Evolutionary conservation across 2,329 filamentous ascomycete species (phyloP), one percentile per base, ranked within the genome.

Genomic region (Blastomyces gilchristii): DNA sequence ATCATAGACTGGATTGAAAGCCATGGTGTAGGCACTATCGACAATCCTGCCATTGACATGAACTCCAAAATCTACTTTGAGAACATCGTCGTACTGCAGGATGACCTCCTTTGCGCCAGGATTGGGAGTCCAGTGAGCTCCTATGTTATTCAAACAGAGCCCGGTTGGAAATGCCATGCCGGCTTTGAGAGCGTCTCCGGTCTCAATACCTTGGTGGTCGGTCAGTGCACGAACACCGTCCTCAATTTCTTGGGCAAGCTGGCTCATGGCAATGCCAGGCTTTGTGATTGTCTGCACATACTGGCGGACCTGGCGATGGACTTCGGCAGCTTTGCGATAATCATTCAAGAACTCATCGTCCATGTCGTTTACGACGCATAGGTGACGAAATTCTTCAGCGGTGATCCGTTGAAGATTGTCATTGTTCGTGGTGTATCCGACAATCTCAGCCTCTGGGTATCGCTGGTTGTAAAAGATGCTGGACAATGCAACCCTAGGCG

Each of bases 51-150:
- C 89, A 70, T 88, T 89, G 70, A 92, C 82, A 72, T 93, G 89
- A 39, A 92, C 89, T 58, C 89, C 89, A 70, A 91, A 89, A 70
- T 93, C 89, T 8, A 92, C 86, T 75, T 90, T 92, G 82, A 93
- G 83, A 45, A 95, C 89, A 72, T 95, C 89, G 65, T 85, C 82
- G 65, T 87, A 74, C 71, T 88, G 80, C 64, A 94, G 78, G 43
- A 91, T 76, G 69, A 88, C 83, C 73, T 91, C 90, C 74, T 85
- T 87, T 71, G 82, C 77, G 1, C 82, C 81, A 0, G 82, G 79
- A 67, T 83, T 85, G 7, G 82, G 82, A 1, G 81, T 83, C 68
- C 77, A 85, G 71, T 85, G 82, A 7, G 82, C 82, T 16, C 78
- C 81, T 52, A 77, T 74, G 66, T 84, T 77, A 66, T 85, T 83